Base-by-base conservation (phyloP, 2,329 filamentous ascomycete species). In the Westerdykella ornata region DNA sequence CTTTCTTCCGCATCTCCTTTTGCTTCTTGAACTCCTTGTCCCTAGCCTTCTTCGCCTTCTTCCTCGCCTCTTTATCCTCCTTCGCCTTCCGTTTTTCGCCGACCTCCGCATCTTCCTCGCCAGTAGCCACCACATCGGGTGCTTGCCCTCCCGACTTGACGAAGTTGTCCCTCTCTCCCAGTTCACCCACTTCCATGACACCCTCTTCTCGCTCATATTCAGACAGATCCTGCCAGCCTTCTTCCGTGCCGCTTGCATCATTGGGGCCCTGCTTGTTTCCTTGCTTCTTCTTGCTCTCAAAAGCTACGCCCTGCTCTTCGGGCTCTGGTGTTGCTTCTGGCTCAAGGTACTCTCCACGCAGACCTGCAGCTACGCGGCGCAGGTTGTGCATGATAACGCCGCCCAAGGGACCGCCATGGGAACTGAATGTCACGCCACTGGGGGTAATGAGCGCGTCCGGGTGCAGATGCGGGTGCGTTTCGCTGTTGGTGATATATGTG, bases 1-100 rank as follows among this genome's bases (percentile, higher is more conserved):
- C 46, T 20, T 53, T 51, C 46, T 48, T 58, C 52, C 59, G 51
- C 43, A 62, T 53, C 39, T 59, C 59, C 28, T 58, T 62, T 32
- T 68, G 56, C 30, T 49, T 52, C 55, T 63, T 65, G 57, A 72
- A 63, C 37, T 69, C 69, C 52, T 69, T 63, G 42, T 67, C 66
- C 53, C 72, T 68, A 54, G 72, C 70, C 59, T 76, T 78, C 70
- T 80, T 80, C 44, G 67, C 69, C 49, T 67, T 67, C 62, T 75
- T 78, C 46, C 74, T 68, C 41, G 73, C 72, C 47, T 74, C 74
- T 57, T 74, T 75, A 47, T 76, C 72, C 37, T 51, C 45, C 15
- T 42, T 50, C 41, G 52, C 54, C 28, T 57, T 60, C 45, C 60
- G 60, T 51, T 67, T 62, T 38, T 48, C 53, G n/a, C 48, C 53